Base-by-base conservation (phyloP, 768 basidiomycete genomes). In the Pisolithus marmoratus region DNA sequence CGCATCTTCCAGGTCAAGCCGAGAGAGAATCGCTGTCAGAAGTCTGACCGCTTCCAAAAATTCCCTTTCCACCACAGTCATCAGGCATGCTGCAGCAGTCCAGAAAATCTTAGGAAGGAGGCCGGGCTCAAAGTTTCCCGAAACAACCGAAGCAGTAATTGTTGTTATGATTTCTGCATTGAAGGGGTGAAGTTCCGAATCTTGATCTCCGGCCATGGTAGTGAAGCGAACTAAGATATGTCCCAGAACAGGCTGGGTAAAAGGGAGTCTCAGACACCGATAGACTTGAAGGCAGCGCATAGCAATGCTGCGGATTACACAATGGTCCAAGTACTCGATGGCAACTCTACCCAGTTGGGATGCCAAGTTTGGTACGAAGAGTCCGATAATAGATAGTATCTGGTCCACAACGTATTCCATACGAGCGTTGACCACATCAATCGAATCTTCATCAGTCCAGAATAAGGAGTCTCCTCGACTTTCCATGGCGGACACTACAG, bases 251-350 rank as follows among this genome's bases (percentile, higher is more conserved):
- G 76, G 70, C 51, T 84, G 80, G 48, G 81, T 83, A 38, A 91
- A 77, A 24, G 78, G 74, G 0, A 91, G 87, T 62, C 83, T 80
- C 20, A 96, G 72, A 1, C 87, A 81, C 36, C 91, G 84, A 69
- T 90, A 93, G n/a, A 93, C 74, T 64, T 96, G 94, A 53, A 96
- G 73, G 9, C 93, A 94, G 29, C 93, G 80, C 70, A 89, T 90
- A 3, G 94, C 92, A 19, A 84, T 83, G 37, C 84, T 82, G 44
- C 91, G 83, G 54, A 92, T 90, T 15, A 90, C 87, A 61, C 92
- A 95, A 2, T 85, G 77, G 12, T 91, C 93, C 4, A 90, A 87
- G 85, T 94, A 96, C 26, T 75, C 70, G 52, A 96, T 70, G 9
- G 90, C 87, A 27, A 93, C 57, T 3, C 84, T 84, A 6, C 90